Conservation (phyloP, 139 green algal genomes). For the Picochlorum sp. region DNA sequence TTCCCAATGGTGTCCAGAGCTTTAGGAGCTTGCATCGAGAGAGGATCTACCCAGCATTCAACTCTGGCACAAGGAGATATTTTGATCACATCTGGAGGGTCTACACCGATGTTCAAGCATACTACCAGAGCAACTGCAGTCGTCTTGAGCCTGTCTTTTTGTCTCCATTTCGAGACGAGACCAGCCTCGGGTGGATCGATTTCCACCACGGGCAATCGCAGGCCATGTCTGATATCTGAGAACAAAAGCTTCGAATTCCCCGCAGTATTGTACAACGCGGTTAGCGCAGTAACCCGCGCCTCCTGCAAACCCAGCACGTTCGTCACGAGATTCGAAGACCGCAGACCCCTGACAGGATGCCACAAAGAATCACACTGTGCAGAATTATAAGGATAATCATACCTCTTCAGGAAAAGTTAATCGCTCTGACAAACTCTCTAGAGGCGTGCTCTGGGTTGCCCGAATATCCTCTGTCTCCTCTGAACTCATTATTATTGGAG, state of each 20-base stretch:
- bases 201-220: neutral
- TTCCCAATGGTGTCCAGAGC: slow-evolving; percentile 90
- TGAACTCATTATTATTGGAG: neutral
- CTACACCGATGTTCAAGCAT: slow-evolving; percentile 98
- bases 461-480: neutral
- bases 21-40: slow-evolving; percentile 86
- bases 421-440: slow-evolving; percentile 1
- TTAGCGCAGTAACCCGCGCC: neutral
- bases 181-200: neutral
- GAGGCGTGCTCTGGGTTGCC: neutral
- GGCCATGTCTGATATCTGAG: neutral
- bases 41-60: slow-evolving; percentile 93
- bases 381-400: neutral
- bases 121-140: slow-evolving; percentile 89
- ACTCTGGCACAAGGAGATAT: slow-evolving; percentile 91
- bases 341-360: neutral
- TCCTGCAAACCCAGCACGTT: neutral
- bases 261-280: neutral
- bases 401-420: slow-evolving; percentile 1
- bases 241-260: neutral
- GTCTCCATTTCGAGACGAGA: slow-evolving; percentile 56
- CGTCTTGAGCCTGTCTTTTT: slow-evolving; percentile 90
- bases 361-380: neutral
- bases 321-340: too few relatives aligned
- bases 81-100: slow-evolving; percentile 95